Evolutionary conservation across 2,329 filamentous ascomycete genomes (phyloP), one percentile per base, ranked within the genome.

Genomic region (Colletotrichum kahawae): DNA sequence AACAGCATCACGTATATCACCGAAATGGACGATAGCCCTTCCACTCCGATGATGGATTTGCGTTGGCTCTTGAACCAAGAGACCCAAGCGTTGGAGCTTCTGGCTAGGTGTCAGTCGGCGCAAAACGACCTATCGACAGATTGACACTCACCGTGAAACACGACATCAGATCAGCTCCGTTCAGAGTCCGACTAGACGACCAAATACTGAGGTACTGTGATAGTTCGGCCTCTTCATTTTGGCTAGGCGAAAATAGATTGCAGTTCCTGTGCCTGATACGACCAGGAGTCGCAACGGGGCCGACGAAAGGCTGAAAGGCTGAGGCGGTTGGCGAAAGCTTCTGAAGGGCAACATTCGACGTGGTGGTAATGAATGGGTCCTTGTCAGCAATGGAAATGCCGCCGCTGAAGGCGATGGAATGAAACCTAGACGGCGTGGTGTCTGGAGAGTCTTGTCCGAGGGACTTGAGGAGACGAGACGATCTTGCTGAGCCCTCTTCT

Each of bases 261-360:
- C 57, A 14, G 14, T 27, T 24, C 33, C n/a, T 31, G 29, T 51
- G 63, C 12, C 31, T 36, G 4, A 56, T 31, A 10, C 34, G 21
- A 13, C 34, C 64, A 31, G 70, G 36, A 24, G 48, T 51, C n/a
- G n/a, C 6, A 14, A 59, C 33, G 8, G 48, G 38, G 36, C 6
- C 14, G 24, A 81, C 81, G 67, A 87, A 83, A 7, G 93, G 93
- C 18, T 88, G 90, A 78, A 94, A 94, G 2, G 87, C 81, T 2
- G 89, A 90, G 2, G 92, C 92, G 8, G 90, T 93, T 2, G 93
- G 91, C 5, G 92, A 94, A 27, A 95, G 84, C 77, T 90, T 89
- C 74, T 85, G 87, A 68, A 63, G 68, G 12, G 33, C 34, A 9
- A 79, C 82, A 7, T 63, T 83, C 74, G 64, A 79, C 34, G 78